phyloP scores from a whole-genome alignment of 1,284 basidiomycete genomes.

The Ustilago curta region DNA sequence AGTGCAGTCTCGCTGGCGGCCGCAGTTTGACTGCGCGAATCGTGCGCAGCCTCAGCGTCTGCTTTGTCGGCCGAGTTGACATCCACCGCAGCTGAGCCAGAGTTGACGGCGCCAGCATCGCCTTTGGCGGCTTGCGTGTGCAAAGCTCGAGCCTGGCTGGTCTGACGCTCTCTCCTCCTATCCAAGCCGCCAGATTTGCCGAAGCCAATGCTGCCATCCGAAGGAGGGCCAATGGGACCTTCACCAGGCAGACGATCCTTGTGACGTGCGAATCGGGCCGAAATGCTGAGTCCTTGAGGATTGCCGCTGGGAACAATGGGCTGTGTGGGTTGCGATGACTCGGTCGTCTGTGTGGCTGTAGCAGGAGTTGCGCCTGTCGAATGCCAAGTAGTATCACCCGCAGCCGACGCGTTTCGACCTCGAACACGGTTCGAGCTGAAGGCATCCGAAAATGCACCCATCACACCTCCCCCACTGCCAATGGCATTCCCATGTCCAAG shows the following conservation, averaged over 20 bases:
- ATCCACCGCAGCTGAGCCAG: slow-evolving; percentile 1
- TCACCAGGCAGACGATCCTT: slow-evolving; percentile 60
- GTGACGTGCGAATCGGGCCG: slow-evolving; percentile 48
- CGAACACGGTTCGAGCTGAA: slow-evolving; percentile 50
- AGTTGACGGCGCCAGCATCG: slow-evolving; percentile 8
- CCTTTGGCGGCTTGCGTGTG: slow-evolving; percentile 10
- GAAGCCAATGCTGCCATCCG: slow-evolving; percentile 63
- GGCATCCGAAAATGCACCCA: slow-evolving; percentile 36
- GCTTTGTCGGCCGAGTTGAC: slow-evolving; percentile 8
- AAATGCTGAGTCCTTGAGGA: slow-evolving; percentile 47
- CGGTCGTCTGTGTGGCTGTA: not conserved
- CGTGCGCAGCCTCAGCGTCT: not conserved
- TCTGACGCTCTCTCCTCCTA: slow-evolving; percentile 46
- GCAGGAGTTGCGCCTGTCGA: slow-evolving; percentile 8
- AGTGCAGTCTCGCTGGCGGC: slow-evolving; percentile 13
- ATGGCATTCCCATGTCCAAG: slow-evolving; percentile 8
- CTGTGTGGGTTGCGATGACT: slow-evolving; percentile 20
- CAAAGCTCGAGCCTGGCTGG: slow-evolving; percentile 20
- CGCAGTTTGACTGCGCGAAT: slow-evolving; percentile 1
- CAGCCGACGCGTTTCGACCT: slow-evolving; percentile 23
- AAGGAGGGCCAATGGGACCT: slow-evolving; percentile 61
- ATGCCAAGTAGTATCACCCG: slow-evolving; percentile 15
- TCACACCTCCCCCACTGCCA: slow-evolving; percentile 12
- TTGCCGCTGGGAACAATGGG: slow-evolving; percentile 49
- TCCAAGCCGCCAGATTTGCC: slow-evolving; percentile 55